Percentiles rank a stretch among this genome's conserved stretches.
Evolutionary conservation across 768 basidiomycete genomes (phyloP).

Genomic region (Leccinum imitatum): DNA sequence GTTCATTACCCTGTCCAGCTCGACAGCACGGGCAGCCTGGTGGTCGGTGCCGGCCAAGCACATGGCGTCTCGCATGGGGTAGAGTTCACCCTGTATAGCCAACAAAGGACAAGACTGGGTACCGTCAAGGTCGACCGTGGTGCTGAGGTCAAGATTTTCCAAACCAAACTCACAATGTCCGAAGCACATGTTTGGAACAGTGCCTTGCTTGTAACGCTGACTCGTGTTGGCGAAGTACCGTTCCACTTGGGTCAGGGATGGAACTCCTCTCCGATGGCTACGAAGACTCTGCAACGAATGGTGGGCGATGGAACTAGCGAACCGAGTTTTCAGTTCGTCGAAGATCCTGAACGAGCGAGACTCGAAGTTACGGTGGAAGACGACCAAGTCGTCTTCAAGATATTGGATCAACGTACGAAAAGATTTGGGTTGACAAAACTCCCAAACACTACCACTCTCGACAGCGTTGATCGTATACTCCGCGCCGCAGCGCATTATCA

Average conservation of each 20-base stretch:
- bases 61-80: slow-evolving; percentile 24
- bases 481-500: slow-evolving; percentile 19
- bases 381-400: not conserved
- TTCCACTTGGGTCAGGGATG: not conserved
- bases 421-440: slow-evolving; percentile 3
- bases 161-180: slow-evolving; percentile 1
- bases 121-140: not conserved
- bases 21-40: slow-evolving; percentile 2
- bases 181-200: not conserved
- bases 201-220: slow-evolving; percentile 2
- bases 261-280: not conserved
- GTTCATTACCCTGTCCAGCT: slow-evolving; percentile 1
- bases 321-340: not conserved
- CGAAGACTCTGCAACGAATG: not conserved
- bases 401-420: slow-evolving; percentile 3
- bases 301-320: not conserved
- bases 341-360: not conserved
- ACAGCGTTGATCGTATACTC: slow-evolving; percentile 1
- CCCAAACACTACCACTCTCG: not conserved
- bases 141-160: slow-evolving; percentile 9
- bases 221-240: not conserved
- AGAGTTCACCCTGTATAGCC: slow-evolving; percentile 21
- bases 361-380: not conserved
- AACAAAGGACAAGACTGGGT: not conserved
- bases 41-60: slow-evolving; percentile 24